Percentiles rank a stretch among this genome's conserved stretches.
These are phyloP conservation scores for Silene coronaria DNA, from an alignment of 179 eudicot species.

Conservation along the genomic window DNA sequence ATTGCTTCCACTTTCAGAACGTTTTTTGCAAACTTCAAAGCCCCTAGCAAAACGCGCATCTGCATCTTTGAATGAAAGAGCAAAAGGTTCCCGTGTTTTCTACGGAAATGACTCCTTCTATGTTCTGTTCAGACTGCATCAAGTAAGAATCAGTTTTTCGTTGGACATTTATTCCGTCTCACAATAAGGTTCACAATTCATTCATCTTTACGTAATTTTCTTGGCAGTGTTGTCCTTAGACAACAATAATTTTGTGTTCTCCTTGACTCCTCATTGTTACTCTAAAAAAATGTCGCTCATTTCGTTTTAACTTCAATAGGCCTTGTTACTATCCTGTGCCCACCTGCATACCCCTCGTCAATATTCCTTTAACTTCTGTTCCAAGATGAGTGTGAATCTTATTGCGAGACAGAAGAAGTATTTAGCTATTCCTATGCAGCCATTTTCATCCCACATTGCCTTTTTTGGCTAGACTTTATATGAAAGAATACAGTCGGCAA, in stretches of 20 bases:
- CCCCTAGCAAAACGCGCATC: conserved; percentile 58
- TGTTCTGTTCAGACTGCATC: conserved; percentile 86
- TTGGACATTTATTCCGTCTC: background rate
- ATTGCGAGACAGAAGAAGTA: background rate
- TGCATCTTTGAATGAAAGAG: conserved; percentile 28
- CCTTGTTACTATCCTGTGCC: background rate
- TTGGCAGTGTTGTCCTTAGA: background rate
- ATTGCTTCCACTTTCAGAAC: conserved; percentile 41
- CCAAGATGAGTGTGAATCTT: background rate
- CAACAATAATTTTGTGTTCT: background rate
- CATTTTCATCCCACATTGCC: background rate
- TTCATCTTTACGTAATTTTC: background rate
- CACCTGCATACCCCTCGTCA: background rate
- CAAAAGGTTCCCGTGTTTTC: conserved; percentile 49
- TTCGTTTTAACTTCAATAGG: background rate
- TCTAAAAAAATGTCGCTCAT: background rate
- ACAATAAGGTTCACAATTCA: background rate
- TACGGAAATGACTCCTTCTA: conserved; percentile 81
- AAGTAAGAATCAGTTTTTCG: conserved; percentile 36
- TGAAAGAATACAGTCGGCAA: conserved; percentile 77
- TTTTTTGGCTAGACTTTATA: conserved; percentile 53
- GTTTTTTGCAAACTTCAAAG: conserved; percentile 47
- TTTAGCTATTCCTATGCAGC: conserved; percentile 12
- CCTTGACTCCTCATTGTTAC: background rate
- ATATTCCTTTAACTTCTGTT: background rate